Evolutionary conservation across 306 rosid genomes (phyloP), one percentile per base, ranked within the genome.

Genomic region (Vigna trinervia): DNA sequence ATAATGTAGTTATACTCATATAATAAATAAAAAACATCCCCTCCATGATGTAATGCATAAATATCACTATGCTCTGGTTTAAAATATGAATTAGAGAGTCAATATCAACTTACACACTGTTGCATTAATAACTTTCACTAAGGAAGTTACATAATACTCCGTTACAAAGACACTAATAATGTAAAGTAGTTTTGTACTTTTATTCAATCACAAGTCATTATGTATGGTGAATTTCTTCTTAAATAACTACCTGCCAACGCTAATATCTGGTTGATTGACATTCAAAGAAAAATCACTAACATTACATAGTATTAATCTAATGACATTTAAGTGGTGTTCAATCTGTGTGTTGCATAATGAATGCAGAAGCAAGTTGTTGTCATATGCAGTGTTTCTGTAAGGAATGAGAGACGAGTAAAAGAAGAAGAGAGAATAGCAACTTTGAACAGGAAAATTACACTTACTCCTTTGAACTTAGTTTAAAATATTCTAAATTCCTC

Each of bases 121-220:
- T 19, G 14, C 22, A 22, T 19, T 13, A 11, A 30, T 28, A 30
- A 60, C 19, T 60, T 60, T 60, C 20, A 58, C 38, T 30, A 26
- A 23, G 10, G 38, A 26, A 54, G 61, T 38, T n/a, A 68, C 23
- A 57, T n/a, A 77, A 77, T 78, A 68, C 45, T 9, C 56, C 23
- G 3, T 13, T 50, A 20, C 26, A 43, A 50, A 62, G 8, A 39
- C 45, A 8, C 10, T 39, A 2, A 7, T 39, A 39, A 8, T 4
- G 1, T 39, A 39, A 39, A 39, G 45, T 39, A 6, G 11, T 8
- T 8, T 8, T 7, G 11, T 1, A 39, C 45, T 6, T 9, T 39
- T 6, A 39, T 39, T 8, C 11, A 39, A 39, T 39, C 11, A 39
- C 45, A 39, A 39, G 6, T 39, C 11, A 39, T 39, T 8, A 39